Evolutionary conservation across 1,284 basidiomycete genomes (phyloP).

Genomic region (Mycosarcoma maydis): DNA sequence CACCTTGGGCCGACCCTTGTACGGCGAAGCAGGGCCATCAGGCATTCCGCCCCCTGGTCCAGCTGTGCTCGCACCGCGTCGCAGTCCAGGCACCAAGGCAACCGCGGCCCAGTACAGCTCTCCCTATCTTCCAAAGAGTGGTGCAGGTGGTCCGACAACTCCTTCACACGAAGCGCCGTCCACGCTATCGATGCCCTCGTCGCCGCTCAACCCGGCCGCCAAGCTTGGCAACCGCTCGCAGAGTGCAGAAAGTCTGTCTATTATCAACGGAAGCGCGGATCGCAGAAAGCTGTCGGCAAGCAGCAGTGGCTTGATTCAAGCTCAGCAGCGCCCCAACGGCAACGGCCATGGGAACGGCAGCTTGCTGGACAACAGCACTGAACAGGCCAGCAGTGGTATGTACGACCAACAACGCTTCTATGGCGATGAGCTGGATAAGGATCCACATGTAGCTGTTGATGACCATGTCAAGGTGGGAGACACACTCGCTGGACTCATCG

Average conservation of each 20-base stretch:
- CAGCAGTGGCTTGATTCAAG: slow-evolving; percentile 1
- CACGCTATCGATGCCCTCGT: slow-evolving; percentile 31
- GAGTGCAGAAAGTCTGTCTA: slow-evolving; percentile 52
- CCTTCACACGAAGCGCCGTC: slow-evolving; percentile 18
- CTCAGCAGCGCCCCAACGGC: slow-evolving; percentile 19
- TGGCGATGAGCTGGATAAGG: slow-evolving; percentile 22
- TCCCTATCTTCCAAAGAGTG: slow-evolving; percentile 24
- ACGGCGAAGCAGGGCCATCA: slow-evolving; percentile 38
- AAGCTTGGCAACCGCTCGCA: slow-evolving; percentile 51
- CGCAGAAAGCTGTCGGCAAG: slow-evolving; percentile 18
- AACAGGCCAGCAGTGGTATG: slow-evolving; percentile 1
- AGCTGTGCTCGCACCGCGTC: slow-evolving; percentile 36
- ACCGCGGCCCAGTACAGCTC: slow-evolving; percentile 45
- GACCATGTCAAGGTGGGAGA: slow-evolving; percentile 54
- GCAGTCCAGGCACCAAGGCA: slow-evolving; percentile 30
- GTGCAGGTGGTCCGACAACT: slow-evolving; percentile 6
- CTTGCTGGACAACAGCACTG: slow-evolving; percentile 12
- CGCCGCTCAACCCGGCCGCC: slow-evolving; percentile 21
- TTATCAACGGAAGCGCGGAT: slow-evolving; percentile 36
- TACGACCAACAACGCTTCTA: slow-evolving; percentile 29
- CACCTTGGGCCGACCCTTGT: slow-evolving; percentile 28
- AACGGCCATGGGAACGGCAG: slow-evolving; percentile 19
- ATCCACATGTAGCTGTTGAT: slow-evolving; percentile 34
- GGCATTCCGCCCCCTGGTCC: slow-evolving; percentile 46
- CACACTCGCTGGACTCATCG: slow-evolving; percentile 61